phyloP scores from a whole-genome alignment of 2,329 filamentous ascomycete genomes.

The Didymella lethalis region DNA sequence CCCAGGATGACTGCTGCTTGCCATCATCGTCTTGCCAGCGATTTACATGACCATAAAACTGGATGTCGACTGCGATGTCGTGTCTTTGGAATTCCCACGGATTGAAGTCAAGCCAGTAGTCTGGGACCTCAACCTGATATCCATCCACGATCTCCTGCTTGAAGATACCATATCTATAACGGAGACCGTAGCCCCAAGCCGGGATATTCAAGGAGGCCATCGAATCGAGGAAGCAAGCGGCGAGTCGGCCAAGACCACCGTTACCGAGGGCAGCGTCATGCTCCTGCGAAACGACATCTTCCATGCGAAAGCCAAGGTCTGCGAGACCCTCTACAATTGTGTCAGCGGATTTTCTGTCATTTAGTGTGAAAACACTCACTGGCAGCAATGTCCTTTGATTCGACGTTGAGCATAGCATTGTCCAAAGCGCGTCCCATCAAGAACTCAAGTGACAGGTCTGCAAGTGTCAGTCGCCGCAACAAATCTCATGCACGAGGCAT shows the following conservation, averaged over 20 bases:
- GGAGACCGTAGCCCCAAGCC: slow-evolving; percentile 95
- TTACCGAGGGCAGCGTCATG: slow-evolving; percentile 97
- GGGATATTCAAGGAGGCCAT: slow-evolving; percentile 93
- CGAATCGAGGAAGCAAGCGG: slow-evolving; percentile 96
- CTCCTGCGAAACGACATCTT: slow-evolving; percentile 93
- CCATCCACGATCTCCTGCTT: slow-evolving; percentile 99
- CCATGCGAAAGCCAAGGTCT: slow-evolving; percentile 94
- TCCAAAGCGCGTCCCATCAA: slow-evolving; percentile 95
- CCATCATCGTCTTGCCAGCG: slow-evolving; percentile 77
- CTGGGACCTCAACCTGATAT: slow-evolving; percentile 96
- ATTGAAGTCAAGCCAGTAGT: slow-evolving; percentile 99
- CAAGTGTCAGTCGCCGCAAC: slow-evolving; percentile 21
- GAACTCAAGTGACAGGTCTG: slow-evolving; percentile 92
- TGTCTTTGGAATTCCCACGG: slow-evolving; percentile 98
- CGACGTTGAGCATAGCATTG: slow-evolving; percentile 98
- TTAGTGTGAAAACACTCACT: slow-evolving; percentile 59
- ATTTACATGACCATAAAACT: slow-evolving; percentile 89
- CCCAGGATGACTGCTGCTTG: slow-evolving; percentile 79
- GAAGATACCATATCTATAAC: slow-evolving; percentile 95
- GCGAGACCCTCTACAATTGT: slow-evolving; percentile 73
- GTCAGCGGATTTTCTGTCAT: slow-evolving; percentile 23
- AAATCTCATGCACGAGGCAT: neutral
- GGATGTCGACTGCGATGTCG: slow-evolving; percentile 94
- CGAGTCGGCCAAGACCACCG: slow-evolving; percentile 90
- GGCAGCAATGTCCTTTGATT: slow-evolving; percentile 82